Base-by-base conservation (phyloP, 2,329 filamentous ascomycete genomes). In the Neonectria neomacrospora region DNA sequence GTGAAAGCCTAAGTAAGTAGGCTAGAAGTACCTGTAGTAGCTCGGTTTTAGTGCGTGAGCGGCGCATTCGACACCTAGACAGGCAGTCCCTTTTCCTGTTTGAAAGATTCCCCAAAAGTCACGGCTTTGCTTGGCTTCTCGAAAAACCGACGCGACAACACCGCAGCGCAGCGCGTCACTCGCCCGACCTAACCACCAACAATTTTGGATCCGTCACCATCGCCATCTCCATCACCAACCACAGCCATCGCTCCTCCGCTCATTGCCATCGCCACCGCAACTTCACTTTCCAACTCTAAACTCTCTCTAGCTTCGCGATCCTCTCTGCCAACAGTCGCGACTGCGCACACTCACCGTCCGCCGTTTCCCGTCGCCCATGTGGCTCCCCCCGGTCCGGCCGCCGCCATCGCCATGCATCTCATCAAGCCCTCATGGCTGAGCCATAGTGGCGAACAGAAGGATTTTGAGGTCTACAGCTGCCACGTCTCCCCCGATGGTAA, bases 381-480 rank as follows among this genome's bases (percentile, higher is more conserved):
- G 55, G 67, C 61, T 72, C 59, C 58, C 62, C 54, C 66, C 72
- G 75, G 22, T 22, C 14, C 44, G 44, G 44, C 44, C 44, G 44
- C 44, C 44, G 23, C 44, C 14, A 14, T 47, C 44, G 47, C 65
- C 63, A 94, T 95, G 92, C 90, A 89, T 83, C 88, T 97, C 81
- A 93, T 96, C 80, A 97, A 96, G 88, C 95, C 95, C 72, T 89
- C 92, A 77, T 98, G 95, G 94, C 89, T 98, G 75, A 95, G 92
- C 78, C 95, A 97, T 83, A 94, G 93, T 81, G 94, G 95, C 77
- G 96, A 99, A 83, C 93, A 97, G 78, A 98, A 97, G 77, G 94
- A 98, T 78, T 97, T 96, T 76, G 96, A 99, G 81, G 95, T 98
- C 70, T 99, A 98, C 83, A 97, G 93, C 81, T 98, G 95, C 79